phyloP scores from a whole-genome alignment of 352 stramenopile species.

The Saprolegnia parasitica region DNA sequence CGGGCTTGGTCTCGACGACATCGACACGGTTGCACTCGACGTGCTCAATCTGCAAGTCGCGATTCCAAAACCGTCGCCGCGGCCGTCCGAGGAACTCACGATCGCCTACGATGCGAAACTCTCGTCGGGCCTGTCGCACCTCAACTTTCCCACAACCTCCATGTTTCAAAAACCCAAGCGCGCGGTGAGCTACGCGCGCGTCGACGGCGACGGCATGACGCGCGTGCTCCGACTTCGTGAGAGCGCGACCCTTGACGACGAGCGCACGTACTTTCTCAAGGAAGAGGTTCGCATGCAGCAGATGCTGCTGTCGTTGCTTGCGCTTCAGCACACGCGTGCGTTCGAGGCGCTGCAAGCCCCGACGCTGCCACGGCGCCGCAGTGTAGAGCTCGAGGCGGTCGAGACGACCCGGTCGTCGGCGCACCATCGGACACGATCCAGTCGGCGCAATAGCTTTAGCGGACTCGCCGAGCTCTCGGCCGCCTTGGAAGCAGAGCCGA shows the following conservation, averaged over 20 bases:
- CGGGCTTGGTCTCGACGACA: slow-evolving; percentile 20
- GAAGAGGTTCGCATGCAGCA: slow-evolving; percentile 18
- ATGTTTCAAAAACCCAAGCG: slow-evolving; percentile 25
- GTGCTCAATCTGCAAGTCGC: slow-evolving; percentile 14
- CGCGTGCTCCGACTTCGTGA: slow-evolving; percentile 25
- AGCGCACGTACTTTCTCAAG: slow-evolving; percentile 18
- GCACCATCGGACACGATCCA: neutral
- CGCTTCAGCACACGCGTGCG: slow-evolving; percentile 3
- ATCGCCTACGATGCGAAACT: neutral
- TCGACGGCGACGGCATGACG: slow-evolving; percentile 27
- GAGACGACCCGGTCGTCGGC: neutral
- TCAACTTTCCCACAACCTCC: slow-evolving; percentile 9
- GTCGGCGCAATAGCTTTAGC: neutral
- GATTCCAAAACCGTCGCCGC: neutral
- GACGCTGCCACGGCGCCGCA: neutral
- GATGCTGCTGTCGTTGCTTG: slow-evolving; percentile 16
- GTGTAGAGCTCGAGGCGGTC: neutral
- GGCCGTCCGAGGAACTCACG: neutral
- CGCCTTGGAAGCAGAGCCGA: neutral
- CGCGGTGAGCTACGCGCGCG: slow-evolving; percentile 1
- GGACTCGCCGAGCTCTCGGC: neutral
- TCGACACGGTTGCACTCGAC: slow-evolving; percentile 23
- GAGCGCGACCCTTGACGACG: slow-evolving; percentile 12
- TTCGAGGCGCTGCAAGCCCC: slow-evolving; percentile 2
- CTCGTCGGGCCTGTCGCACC: neutral